Evolutionary conservation across 768 basidiomycete genomes (phyloP), one percentile per base, ranked within the genome.

Genomic region (Cystofilobasidium ferigula): DNA sequence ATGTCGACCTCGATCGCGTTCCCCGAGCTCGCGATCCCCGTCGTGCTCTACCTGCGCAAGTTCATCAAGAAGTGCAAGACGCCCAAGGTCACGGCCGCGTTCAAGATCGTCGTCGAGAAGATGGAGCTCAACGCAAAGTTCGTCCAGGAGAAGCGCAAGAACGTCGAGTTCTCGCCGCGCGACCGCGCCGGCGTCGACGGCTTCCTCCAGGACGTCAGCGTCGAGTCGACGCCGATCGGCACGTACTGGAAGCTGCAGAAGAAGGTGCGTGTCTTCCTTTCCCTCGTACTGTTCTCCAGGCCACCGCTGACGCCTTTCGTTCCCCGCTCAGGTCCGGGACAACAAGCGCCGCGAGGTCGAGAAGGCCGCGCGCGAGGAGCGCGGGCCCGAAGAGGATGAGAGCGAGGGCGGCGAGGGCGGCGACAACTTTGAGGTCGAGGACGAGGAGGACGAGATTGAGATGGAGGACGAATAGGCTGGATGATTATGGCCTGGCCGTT

Each of bases 1-100:
- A 84, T 93, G 0, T 86, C 89, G 57, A 86, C 84, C 0, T 88
- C 86, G 75, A 85, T 97, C 67, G 89, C 89, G 0, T 98, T 95
- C 80, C 94, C 95, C 2, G 95, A 99, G 77, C 81, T 94, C 45
- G 80, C 84, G 18, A 82, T 97, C 16, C 92, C 93, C 3, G 78
- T 92, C 42, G 77, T 85, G 20, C 81, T 88, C 14, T 78, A 83
- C 0, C 78, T 99, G 59, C 84, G 84, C 51, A 86, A 86, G 70
- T 80, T 82, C 62, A 71, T 93, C 70, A 97, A 95, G 75, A 78
- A 77, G 43, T 59, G 65, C 24, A 68, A 74, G 18, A 69, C 64
- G 10, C 69, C 72, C 10, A 78, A 77, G 63, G 72, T 75, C 10
- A 80, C 78, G 2, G 70, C 79, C 26, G 63, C 63, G 43, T 79